phyloP scores from a whole-genome alignment of 2,329 filamentous ascomycete genomes.

The Colletotrichum sp. region DNA sequence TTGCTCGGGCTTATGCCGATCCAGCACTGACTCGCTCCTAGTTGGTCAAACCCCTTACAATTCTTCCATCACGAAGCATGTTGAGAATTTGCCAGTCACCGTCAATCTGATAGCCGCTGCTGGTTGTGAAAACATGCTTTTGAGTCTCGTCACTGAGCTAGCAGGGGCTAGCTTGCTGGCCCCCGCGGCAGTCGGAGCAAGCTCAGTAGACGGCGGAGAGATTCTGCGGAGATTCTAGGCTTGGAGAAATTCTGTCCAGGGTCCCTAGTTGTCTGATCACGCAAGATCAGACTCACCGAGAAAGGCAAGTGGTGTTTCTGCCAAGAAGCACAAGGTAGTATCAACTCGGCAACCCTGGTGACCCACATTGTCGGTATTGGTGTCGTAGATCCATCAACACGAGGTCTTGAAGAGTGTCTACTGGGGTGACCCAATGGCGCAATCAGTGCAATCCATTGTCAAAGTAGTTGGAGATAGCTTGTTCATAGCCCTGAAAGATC shows the following conservation, averaged over 20 bases:
- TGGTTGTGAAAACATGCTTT: conserved; percentile 66
- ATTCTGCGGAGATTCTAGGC: neutral
- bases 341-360: neutral
- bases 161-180: neutral
- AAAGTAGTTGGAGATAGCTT: neutral
- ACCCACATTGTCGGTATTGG: neutral
- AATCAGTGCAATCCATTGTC: neutral
- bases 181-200: neutral
- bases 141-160: conserved; percentile 56
- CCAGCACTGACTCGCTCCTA: neutral
- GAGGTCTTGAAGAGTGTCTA: neutral
- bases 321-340: neutral
- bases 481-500: neutral
- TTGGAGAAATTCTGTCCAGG: too few species aligned
- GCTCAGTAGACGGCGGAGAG: neutral
- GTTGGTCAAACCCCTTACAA: conserved; percentile 36
- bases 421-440: neutral
- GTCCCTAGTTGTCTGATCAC: neutral
- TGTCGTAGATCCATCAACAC: neutral
- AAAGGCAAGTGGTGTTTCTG: neutral
- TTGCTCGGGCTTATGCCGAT: conserved; percentile 39
- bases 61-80: conserved; percentile 46
- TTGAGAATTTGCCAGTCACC: conserved; percentile 59
- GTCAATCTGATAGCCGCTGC: conserved; percentile 62
- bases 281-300: neutral